A percentile compares a stretch with the other conserved stretches of the same genome.
Evolutionary conservation across 2,329 filamentous ascomycete genomes (phyloP).

Genomic region (Colletotrichum sp.): DNA sequence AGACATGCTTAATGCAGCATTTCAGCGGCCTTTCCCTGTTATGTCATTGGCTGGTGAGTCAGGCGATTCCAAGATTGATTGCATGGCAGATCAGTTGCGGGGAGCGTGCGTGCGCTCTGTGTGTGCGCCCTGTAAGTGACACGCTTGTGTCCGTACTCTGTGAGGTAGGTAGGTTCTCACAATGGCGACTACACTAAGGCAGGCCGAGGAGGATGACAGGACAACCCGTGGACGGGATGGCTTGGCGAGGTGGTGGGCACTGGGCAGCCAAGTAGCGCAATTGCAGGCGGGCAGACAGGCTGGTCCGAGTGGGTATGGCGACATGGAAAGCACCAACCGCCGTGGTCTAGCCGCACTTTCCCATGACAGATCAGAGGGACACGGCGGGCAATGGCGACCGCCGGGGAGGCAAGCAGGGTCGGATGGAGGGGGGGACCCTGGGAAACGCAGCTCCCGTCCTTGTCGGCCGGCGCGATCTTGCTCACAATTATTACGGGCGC

Average conservation of each 20-base stretch:
- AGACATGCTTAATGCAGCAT: not conserved
- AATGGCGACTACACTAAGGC: not conserved
- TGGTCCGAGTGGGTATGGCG: not conserved
- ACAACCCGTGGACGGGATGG: not conserved
- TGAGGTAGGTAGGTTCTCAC: not conserved
- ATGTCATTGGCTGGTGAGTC: not conserved
- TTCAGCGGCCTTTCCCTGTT: not conserved
- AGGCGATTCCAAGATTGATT: not conserved
- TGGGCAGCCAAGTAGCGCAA: not conserved
- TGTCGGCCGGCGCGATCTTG: not conserved
- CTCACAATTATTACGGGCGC: not conserved
- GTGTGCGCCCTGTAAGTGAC: not conserved
- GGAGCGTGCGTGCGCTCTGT: not conserved
- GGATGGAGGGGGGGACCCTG: not conserved
- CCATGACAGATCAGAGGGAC: not conserved
- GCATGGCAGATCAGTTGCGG: not conserved
- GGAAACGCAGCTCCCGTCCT: not conserved
- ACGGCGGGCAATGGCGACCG: not conserved
- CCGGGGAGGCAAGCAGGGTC: not conserved
- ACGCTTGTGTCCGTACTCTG: not conserved
- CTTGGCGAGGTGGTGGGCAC: not conserved
- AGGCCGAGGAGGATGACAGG: not conserved
- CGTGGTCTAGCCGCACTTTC: not conserved
- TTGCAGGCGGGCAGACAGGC: not conserved
- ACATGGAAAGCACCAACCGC: not conserved